A percentile compares a stretch with the other conserved stretches of the same genome.
These are phyloP conservation scores for Daedaleopsis nitida DNA, from an alignment of 768 basidiomycete species.

Conservation along the genomic window DNA sequence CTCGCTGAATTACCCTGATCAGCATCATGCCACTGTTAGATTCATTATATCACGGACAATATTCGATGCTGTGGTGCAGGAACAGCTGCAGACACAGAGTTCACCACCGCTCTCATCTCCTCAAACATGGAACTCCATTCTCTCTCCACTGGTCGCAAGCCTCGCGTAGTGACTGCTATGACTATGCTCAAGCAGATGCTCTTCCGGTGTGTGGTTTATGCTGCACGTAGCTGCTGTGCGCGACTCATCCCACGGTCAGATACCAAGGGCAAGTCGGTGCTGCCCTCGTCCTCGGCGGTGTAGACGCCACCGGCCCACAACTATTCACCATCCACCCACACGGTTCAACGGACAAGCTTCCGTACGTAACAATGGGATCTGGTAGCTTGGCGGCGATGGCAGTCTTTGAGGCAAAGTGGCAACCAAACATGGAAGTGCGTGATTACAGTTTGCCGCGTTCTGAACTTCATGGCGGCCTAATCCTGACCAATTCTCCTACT, in stretches of 20 bases:
- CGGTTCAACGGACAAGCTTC: slow-evolving; percentile 97
- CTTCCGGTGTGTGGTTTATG: slow-evolving; percentile 59
- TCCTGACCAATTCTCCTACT: not conserved
- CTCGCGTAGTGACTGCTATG: slow-evolving; percentile 96
- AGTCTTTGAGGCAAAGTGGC: slow-evolving; percentile 90
- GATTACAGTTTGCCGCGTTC: not conserved
- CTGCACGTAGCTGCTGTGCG: not conserved
- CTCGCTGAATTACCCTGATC: not conserved
- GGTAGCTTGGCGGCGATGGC: slow-evolving; percentile 98
- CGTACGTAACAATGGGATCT: slow-evolving; percentile 98
- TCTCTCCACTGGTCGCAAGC: slow-evolving; percentile 87
- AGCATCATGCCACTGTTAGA: slow-evolving; percentile 47
- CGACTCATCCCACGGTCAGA: slow-evolving; percentile 39
- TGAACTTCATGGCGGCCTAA: not conserved
- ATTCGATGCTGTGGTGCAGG: slow-evolving; percentile 99
- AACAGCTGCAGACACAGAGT: slow-evolving; percentile 98
- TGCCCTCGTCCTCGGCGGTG: slow-evolving; percentile 93
- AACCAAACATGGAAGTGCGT: slow-evolving; percentile 75
- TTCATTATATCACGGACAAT: slow-evolving; percentile 93
- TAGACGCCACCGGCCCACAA: slow-evolving; percentile 92
- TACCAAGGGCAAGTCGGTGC: slow-evolving; percentile 95
- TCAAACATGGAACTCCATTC: slow-evolving; percentile 95
- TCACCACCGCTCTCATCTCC: slow-evolving; percentile 91
- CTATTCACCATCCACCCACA: slow-evolving; percentile 96
- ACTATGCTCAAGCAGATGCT: slow-evolving; percentile 98